Conservation (phyloP, 768 basidiomycete genomes). For the button mushroom (Agaricus bisporus) region DNA sequence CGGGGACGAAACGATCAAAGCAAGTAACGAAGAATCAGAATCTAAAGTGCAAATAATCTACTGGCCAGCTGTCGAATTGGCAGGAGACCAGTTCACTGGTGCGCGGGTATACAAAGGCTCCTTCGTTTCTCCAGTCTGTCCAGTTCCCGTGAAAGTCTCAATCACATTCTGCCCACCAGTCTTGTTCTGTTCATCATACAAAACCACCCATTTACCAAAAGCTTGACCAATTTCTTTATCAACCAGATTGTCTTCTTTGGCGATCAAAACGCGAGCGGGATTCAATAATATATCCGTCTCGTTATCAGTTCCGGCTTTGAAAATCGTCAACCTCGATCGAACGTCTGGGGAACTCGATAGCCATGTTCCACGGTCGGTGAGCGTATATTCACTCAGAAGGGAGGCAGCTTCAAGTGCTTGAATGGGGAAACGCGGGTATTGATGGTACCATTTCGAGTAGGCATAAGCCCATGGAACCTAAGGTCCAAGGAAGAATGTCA, state of each 20-base stretch:
- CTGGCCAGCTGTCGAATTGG: background rate
- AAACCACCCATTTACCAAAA: conserved; percentile 41
- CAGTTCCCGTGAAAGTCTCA: conserved; percentile 29
- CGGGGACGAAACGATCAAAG: no score
- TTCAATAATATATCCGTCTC: conserved; percentile 39
- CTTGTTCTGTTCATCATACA: conserved; percentile 8
- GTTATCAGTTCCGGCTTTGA: conserved; percentile 34
- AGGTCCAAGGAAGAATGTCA: background rate
- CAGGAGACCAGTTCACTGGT: conserved; percentile 11
- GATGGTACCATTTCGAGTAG: conserved; percentile 55
- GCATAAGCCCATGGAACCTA: conserved; percentile 50
- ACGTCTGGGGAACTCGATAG: conserved; percentile 32
- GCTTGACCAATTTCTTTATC: conserved; percentile 23
- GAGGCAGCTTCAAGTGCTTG: conserved; percentile 44
- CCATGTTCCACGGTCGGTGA: conserved; percentile 48
- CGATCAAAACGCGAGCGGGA: conserved; percentile 39
- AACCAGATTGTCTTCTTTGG: conserved; percentile 19
- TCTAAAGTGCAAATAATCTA: background rate
- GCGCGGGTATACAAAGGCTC: conserved; percentile 26
- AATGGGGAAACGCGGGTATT: conserved; percentile 46
- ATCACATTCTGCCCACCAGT: conserved; percentile 42
- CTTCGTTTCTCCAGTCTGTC: conserved; percentile 7
- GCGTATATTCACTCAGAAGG: conserved; percentile 42
- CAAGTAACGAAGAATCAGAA: no score
- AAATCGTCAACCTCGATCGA: conserved; percentile 27